Conservation (phyloP, 495 filamentous ascomycete species). For the Aspergillus ostianus region DNA sequence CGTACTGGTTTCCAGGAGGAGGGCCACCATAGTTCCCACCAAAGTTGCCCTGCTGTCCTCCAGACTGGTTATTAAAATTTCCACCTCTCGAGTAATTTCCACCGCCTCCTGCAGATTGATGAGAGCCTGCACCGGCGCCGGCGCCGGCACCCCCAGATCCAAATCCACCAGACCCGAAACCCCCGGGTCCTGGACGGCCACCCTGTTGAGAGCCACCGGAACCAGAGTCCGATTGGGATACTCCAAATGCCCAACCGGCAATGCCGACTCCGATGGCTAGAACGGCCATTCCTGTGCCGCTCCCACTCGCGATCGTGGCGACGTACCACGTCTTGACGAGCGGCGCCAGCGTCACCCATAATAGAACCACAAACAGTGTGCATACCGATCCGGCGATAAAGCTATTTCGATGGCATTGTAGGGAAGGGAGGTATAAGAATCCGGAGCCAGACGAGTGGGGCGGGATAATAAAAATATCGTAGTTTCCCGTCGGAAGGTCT, state of each 20-base stretch:
- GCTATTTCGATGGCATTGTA: constrained; percentile 82
- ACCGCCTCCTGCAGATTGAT: constrained; percentile 1
- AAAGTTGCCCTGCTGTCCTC: constrained; percentile 21
- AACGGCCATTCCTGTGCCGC: constrained; percentile 58
- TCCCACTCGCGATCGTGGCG: constrained; percentile 58
- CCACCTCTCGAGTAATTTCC: constrained; percentile 17
- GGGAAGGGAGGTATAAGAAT: constrained; percentile 89
- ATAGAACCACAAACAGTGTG: constrained; percentile 63
- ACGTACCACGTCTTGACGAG: constrained; percentile 65
- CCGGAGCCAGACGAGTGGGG: constrained; percentile 88
- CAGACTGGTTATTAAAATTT: constrained; percentile 12
- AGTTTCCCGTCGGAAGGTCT: constrained; percentile 77
- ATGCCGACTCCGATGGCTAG: constrained; percentile 67
- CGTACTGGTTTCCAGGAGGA: constrained; percentile 33
- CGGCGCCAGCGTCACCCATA: constrained; percentile 69
- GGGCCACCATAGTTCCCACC: constrained; percentile 29
- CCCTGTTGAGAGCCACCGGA: constrained; percentile 2
- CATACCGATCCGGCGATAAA: constrained; percentile 81
- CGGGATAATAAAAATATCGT: constrained; percentile 96
- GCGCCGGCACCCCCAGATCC: constrained; percentile 17
- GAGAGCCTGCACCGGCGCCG: constrained; percentile 6
- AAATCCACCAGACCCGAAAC: constrained; percentile 20
- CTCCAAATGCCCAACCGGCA: constrained; percentile 72
- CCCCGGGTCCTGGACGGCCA: constrained; percentile 17
- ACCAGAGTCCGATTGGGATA: constrained; percentile 54